Conservation (phyloP, 176 grass and related monocot genomes). For the Juncus effusus region DNA sequence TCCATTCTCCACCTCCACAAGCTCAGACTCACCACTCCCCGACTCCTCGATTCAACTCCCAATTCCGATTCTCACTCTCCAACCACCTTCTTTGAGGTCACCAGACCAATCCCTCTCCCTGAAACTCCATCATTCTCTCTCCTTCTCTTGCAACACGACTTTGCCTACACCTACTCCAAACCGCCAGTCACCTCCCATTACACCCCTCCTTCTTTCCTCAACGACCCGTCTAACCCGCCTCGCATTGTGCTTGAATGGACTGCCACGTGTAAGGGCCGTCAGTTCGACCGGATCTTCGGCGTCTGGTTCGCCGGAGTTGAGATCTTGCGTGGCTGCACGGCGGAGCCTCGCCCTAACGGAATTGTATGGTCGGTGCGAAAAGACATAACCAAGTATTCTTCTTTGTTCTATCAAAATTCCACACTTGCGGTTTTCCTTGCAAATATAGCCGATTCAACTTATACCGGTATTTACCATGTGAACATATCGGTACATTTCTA, state of each 20-base stretch:
- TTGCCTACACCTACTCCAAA: slow-evolving; percentile 46
- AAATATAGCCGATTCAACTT: slow-evolving; percentile 50
- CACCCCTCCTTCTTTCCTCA: slow-evolving; percentile 42
- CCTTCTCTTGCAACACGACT: slow-evolving; percentile 51
- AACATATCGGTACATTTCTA: slow-evolving; percentile 67
- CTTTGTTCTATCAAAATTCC: slow-evolving; percentile 45
- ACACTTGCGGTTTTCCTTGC: slow-evolving; percentile 75
- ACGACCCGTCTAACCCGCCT: slow-evolving; percentile 22
- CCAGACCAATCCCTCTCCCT: slow-evolving; percentile 45
- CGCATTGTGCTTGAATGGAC: slow-evolving; percentile 69
- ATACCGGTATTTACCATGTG: slow-evolving; percentile 71
- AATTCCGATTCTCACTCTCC: slow-evolving; percentile 22
- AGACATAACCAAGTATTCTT: slow-evolving; percentile 60
- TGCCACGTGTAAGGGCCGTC: slow-evolving; percentile 48
- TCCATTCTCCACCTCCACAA: slow-evolving; percentile 13
- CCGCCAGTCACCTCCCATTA: slow-evolving; percentile 48
- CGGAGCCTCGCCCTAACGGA: slow-evolving; percentile 35
- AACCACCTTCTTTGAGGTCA: slow-evolving; percentile 55
- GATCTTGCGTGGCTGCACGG: slow-evolving; percentile 65
- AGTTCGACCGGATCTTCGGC: slow-evolving; percentile 71
- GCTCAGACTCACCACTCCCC: slow-evolving; percentile 29
- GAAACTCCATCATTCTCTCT: slow-evolving; percentile 49
- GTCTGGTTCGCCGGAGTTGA: slow-evolving; percentile 71
- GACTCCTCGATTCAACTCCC: slow-evolving; percentile 3
- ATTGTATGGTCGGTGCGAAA: slow-evolving; percentile 57